These are phyloP conservation scores for Camellia sinensis DNA, from an alignment of 148 eudicot species.

Conservation along the genomic window DNA sequence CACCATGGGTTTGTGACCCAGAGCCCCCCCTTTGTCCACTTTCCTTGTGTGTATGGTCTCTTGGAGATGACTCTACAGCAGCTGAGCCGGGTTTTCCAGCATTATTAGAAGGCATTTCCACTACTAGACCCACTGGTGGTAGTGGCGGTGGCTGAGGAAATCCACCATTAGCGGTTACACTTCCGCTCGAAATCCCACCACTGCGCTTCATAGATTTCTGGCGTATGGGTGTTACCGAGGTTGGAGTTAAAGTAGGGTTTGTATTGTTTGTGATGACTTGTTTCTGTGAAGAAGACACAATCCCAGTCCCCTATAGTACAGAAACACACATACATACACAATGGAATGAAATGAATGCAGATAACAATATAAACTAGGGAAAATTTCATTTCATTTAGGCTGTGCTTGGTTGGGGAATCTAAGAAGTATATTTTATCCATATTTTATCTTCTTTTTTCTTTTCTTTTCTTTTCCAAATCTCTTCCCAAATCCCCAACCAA, in stretches of 20 bases:
- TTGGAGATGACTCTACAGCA: slow-evolving; percentile 44
- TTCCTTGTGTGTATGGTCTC: slow-evolving; percentile 46
- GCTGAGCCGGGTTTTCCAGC: slow-evolving; percentile 37
- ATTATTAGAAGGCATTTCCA: slow-evolving; percentile 35
- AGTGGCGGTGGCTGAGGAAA: slow-evolving; percentile 37
- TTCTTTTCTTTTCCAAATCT: too few relatives aligned
- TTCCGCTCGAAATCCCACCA: slow-evolving; percentile 48
- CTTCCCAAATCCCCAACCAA: too few relatives aligned
- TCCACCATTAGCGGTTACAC: slow-evolving; percentile 54
- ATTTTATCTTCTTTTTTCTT: too few relatives aligned
- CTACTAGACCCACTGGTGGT: slow-evolving; percentile 24
- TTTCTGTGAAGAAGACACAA: slow-evolving; percentile 37
- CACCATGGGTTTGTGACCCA: slow-evolving; percentile 40
- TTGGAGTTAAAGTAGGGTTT: slow-evolving; percentile 33
- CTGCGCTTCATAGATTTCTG: slow-evolving; percentile 63
- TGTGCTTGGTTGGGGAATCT: too few relatives aligned
- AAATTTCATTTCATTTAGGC: too few relatives aligned
- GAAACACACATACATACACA: slow-evolving; percentile 12
- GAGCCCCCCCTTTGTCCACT: slow-evolving; percentile 39
- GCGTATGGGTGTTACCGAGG: slow-evolving; percentile 44
- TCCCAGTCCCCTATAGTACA: slow-evolving; percentile 44
- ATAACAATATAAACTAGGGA: neutral
- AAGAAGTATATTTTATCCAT: too few relatives aligned
- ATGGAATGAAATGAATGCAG: neutral
- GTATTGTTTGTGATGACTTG: slow-evolving; percentile 28